Conservation (phyloP, 345 rosid species). For the Eucalyptus guilfoylei region DNA sequence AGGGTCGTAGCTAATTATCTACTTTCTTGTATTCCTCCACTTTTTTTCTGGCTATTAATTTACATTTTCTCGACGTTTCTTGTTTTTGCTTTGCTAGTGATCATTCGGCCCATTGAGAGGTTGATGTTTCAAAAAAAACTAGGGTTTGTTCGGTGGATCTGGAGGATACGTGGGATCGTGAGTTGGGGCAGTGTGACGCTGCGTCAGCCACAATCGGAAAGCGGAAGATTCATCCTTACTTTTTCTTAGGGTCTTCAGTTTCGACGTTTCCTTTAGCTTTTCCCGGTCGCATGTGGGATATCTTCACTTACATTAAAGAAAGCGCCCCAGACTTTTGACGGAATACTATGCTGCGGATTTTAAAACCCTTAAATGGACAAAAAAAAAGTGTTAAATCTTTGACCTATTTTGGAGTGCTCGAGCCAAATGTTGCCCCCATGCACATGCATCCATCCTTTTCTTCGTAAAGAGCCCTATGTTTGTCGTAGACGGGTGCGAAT, state of each 20-base stretch:
- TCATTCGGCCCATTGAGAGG: neutral
- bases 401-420: neutral
- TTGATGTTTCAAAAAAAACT: neutral
- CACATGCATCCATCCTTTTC: neutral
- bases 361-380: neutral
- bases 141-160: neutral
- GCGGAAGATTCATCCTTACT: too few species aligned
- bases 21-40: neutral
- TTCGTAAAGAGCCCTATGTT: neutral
- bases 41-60: neutral
- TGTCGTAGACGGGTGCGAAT: neutral
- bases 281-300: neutral
- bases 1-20: neutral
- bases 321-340: neutral
- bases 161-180: neutral
- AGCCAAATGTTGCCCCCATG: neutral
- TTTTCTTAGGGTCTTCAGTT: neutral
- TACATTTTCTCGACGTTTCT: neutral
- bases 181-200: conserved; percentile 5
- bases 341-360: neutral
- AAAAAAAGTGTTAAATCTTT: neutral
- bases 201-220: conserved; percentile 14
- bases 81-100: neutral
- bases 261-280: neutral
- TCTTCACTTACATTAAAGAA: neutral